phyloP scores from a whole-genome alignment of 345 rosid species.

The Atalantia buxifolia region DNA sequence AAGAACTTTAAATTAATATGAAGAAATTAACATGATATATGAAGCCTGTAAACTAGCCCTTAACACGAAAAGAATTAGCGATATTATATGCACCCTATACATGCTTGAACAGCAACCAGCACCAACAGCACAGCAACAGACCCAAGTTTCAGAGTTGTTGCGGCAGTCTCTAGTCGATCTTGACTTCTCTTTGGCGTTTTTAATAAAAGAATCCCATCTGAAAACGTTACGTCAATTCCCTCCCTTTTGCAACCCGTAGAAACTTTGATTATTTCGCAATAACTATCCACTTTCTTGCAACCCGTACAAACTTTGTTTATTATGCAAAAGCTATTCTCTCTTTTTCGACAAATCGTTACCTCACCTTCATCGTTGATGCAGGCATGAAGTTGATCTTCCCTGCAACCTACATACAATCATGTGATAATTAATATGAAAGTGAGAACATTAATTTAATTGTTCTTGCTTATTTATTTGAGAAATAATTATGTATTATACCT shows the following conservation, averaged over 20 bases:
- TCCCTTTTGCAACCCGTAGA: background rate
- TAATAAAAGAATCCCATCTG: constrained; percentile 1
- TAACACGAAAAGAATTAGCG: background rate
- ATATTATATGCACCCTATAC: background rate
- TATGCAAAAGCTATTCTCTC: background rate
- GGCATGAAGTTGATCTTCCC: constrained; percentile 11
- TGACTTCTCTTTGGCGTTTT: constrained; percentile 8
- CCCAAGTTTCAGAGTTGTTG: background rate
- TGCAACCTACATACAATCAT: constrained; percentile 15
- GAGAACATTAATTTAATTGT: too few species aligned
- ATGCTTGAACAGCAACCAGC: background rate
- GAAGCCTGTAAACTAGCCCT: background rate
- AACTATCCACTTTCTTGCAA: background rate
- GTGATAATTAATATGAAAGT: too few species aligned
- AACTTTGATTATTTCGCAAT: constrained; percentile 11
- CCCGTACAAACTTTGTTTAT: background rate
- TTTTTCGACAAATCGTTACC: constrained; percentile 4
- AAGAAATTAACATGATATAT: too few species aligned
- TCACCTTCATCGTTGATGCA: background rate
- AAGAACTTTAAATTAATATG: background rate
- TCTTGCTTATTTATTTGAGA: too few species aligned
- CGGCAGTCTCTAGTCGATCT: background rate
- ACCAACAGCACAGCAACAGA: background rate
- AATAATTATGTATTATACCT: constrained; percentile 20
- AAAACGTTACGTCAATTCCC: constrained; percentile 5